These are phyloP conservation scores for Lachnellula cervina DNA, from an alignment of 2,329 filamentous ascomycete genomes.

Conservation along the genomic window DNA sequence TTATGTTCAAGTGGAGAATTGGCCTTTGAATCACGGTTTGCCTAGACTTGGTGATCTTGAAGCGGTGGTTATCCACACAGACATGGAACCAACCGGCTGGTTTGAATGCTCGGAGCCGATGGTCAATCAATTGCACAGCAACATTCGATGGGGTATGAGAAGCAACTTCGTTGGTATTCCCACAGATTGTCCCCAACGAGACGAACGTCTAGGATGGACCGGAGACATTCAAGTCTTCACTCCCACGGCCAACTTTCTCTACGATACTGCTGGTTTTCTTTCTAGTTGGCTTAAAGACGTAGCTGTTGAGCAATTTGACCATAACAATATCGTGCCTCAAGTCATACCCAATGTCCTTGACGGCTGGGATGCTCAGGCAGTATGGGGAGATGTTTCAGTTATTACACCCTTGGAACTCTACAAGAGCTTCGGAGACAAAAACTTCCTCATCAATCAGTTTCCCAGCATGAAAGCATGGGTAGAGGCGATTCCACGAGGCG, in stretches of 20 bases:
- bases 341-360: constrained; percentile 19
- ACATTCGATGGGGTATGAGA: constrained; percentile 43
- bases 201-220: constrained; percentile 46
- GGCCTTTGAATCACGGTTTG: constrained; percentile 1
- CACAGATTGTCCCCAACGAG: constrained; percentile 45
- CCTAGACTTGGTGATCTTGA: constrained; percentile 12
- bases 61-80: constrained; percentile 23
- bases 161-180: constrained; percentile 43
- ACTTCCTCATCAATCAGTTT: constrained; percentile 36
- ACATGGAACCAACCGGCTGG: constrained; percentile 23
- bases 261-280: constrained; percentile 34
- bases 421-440: constrained; percentile 35
- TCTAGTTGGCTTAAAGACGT: constrained; percentile 34
- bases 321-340: constrained; percentile 12
- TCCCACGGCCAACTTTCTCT: constrained; percentile 41
- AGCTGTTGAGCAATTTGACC: constrained; percentile 33
- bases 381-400: constrained; percentile 42
- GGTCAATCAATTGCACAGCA: constrained; percentile 43
- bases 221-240: constrained; percentile 43
- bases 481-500: constrained; percentile 33
- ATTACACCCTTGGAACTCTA: constrained; percentile 40
- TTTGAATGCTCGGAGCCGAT: constrained; percentile 27
- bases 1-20: constrained; percentile 30
- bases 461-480: constrained; percentile 39
- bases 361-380: constrained; percentile 16